These are phyloP conservation scores for Chrysanthemum makinoi DNA, from an alignment of 129 eudicot species.

Conservation along the genomic window DNA sequence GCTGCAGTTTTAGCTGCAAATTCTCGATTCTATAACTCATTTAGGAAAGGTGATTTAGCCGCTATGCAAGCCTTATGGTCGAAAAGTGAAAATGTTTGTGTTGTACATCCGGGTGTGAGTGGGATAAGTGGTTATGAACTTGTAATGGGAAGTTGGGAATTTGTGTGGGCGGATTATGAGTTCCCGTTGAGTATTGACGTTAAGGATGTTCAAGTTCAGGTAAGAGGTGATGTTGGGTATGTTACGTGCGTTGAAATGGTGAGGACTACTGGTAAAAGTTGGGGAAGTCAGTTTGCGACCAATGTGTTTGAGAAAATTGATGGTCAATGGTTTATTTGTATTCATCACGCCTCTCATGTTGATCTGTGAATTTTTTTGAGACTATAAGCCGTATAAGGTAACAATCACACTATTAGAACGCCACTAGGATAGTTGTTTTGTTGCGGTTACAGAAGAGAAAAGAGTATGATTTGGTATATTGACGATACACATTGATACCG, in stretches of 20 bases:
- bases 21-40: conserved; percentile 78
- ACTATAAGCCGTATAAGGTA: too few relatives aligned
- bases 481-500: too few relatives aligned
- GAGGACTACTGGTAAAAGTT: conserved; percentile 72
- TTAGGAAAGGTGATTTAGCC: conserved; percentile 77
- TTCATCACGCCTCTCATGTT: conserved; percentile 89
- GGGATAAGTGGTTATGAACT: conserved; percentile 90
- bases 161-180: conserved; percentile 94
- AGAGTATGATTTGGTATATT: too few relatives aligned
- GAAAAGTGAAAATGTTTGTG: conserved; percentile 71
- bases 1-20: conserved; percentile 86
- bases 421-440: too few relatives aligned
- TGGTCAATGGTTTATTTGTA: conserved; percentile 79
- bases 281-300: conserved; percentile 88
- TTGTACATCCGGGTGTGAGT: conserved; percentile 94
- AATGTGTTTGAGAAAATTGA: conserved; percentile 84
- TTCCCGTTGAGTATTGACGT: conserved; percentile 80
- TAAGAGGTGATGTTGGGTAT: conserved; percentile 73
- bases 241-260: conserved; percentile 92
- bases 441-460: too few relatives aligned
- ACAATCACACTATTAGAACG: too few relatives aligned
- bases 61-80: conserved; percentile 96
- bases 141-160: conserved; percentile 98
- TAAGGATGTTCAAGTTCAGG: conserved; percentile 73
- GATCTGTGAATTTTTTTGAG: conserved; percentile 44